Percentiles rank a stretch among this genome's conserved stretches.
phyloP scores from a whole-genome alignment of 495 filamentous ascomycete species.

The Neurospora sp. region DNA sequence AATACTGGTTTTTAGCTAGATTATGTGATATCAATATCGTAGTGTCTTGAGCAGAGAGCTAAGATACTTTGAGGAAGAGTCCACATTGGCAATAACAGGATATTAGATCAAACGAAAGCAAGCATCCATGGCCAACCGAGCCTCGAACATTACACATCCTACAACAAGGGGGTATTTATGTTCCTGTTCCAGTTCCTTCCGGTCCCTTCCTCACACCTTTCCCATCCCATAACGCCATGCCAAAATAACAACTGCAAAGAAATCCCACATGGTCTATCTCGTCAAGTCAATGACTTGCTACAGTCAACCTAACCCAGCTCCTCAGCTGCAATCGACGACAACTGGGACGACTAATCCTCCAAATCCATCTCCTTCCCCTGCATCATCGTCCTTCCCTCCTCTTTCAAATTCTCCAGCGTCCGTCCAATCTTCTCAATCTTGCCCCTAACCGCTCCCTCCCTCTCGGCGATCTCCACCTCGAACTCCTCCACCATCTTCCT shows the following conservation, averaged over 20 bases:
- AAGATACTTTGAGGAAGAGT: neutral
- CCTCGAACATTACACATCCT: neutral
- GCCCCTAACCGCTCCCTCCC: conserved; percentile 41
- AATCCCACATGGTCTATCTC: neutral
- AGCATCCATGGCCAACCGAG: neutral
- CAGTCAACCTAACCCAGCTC: neutral
- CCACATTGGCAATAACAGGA: neutral
- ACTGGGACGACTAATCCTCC: conserved; percentile 13
- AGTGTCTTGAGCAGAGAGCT: neutral
- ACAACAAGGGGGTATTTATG: neutral
- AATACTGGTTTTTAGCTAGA: neutral
- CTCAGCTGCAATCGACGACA: neutral
- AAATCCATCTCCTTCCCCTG: conserved; percentile 36
- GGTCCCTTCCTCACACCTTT: neutral
- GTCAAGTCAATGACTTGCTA: neutral
- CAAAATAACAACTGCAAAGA: neutral
- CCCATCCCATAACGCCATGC: neutral
- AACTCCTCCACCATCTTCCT: conserved; percentile 54
- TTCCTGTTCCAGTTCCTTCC: neutral
- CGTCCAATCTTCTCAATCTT: conserved; percentile 44
- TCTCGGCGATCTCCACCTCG: conserved; percentile 50
- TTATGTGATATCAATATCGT: neutral
- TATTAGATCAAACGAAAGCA: neutral
- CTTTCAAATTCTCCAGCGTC: conserved; percentile 44
- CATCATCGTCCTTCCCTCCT: conserved; percentile 48